Evolutionary conservation across 768 basidiomycete species (phyloP).

Genomic region (Leucocoprinus leucothites): DNA sequence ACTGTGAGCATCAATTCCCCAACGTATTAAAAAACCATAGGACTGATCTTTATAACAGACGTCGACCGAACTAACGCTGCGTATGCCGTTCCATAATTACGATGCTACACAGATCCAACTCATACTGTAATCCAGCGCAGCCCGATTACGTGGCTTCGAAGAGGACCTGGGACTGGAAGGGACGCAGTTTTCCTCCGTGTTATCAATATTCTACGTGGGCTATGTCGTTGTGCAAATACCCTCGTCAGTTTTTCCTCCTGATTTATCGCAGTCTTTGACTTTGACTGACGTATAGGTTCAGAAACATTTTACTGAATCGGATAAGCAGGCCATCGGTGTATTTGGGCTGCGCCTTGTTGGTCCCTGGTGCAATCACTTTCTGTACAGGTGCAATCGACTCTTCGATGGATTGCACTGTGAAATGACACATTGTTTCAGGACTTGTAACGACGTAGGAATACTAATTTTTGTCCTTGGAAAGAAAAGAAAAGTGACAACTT

Average conservation of each 20-base stretch:
- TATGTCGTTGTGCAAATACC: conserved; percentile 73
- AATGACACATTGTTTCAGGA: too few species aligned
- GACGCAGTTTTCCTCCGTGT: conserved; percentile 54
- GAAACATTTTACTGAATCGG: conserved; percentile 66
- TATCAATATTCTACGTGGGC: conserved; percentile 64
- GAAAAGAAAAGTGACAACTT: too few species aligned
- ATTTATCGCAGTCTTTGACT: background rate
- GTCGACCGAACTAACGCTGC: conserved; percentile 71
- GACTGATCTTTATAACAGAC: conserved; percentile 26
- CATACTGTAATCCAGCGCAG: conserved; percentile 39
- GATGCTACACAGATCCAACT: background rate
- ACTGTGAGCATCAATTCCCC: conserved; percentile 27
- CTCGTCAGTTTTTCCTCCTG: conserved; percentile 35
- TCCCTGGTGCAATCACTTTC: too few species aligned
- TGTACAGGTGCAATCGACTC: too few species aligned
- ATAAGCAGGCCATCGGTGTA: conserved; percentile 64
- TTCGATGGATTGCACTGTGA: too few species aligned
- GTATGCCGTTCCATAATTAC: conserved; percentile 27
- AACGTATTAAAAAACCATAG: background rate
- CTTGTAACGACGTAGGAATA: too few species aligned
- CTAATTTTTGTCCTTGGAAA: too few species aligned
- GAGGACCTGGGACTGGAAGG: conserved; percentile 55
- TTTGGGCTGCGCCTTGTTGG: conserved; percentile 37
- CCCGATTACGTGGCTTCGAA: conserved; percentile 64
- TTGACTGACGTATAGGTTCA: conserved; percentile 19